Evolutionary conservation across 23 red algal genomes (phyloP).

Genomic region (Rhodosorus marinus): DNA sequence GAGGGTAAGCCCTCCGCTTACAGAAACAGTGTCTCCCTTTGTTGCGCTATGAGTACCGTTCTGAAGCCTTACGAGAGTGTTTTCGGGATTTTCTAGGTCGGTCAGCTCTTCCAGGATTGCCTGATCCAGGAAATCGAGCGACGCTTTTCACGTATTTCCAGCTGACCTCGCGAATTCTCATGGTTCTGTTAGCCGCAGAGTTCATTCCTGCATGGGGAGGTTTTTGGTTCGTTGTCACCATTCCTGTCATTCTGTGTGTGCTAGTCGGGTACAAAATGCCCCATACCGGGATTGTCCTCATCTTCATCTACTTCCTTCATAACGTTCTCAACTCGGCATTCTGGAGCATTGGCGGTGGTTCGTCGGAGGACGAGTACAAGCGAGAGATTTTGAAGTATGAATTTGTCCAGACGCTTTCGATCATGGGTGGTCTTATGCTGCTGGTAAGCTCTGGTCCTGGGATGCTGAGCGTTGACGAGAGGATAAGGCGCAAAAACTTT

Average conservation of each 20-base stretch:
- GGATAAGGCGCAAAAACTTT: constrained; percentile 41
- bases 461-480: constrained; percentile 69
- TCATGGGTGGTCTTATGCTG: constrained; percentile 89
- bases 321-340: constrained; percentile 86
- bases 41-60: too few species aligned
- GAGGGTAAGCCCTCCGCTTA: constrained; percentile 53
- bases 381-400: constrained; percentile 88
- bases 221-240: constrained; percentile 39
- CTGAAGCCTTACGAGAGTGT: background rate
- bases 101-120: constrained; percentile 53
- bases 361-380: constrained; percentile 11
- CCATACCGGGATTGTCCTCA: constrained; percentile 50
- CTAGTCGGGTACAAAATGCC: constrained; percentile 57
- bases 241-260: constrained; percentile 82
- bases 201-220: constrained; percentile 65
- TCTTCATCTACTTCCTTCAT: constrained; percentile 76
- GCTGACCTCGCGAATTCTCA: constrained; percentile 61
- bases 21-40: too few species aligned
- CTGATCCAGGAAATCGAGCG: constrained; percentile 22
- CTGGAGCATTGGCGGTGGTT: constrained; percentile 36
- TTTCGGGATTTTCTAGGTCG: background rate
- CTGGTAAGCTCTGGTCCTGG: constrained; percentile 72
- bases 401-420: constrained; percentile 95
- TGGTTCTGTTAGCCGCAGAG: constrained; percentile 82
- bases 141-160: constrained; percentile 71